Percentiles rank a stretch among this genome's conserved stretches.
phyloP scores from a whole-genome alignment of 202 grass and related monocot species.

The Bolboschoenoplectus hybrid region DNA sequence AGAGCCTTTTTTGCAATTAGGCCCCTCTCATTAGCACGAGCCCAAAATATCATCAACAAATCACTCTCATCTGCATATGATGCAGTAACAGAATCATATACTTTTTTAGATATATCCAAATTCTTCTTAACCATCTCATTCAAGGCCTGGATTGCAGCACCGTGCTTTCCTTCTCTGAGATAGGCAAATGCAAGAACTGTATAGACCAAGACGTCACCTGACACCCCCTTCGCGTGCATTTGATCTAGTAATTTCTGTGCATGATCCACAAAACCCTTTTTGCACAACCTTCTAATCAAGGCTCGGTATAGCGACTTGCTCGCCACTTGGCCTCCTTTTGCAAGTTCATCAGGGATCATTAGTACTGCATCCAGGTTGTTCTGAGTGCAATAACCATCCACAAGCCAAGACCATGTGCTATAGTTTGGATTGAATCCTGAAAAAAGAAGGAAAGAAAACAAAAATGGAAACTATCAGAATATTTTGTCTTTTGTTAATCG shows the following conservation, averaged over 20 bases:
- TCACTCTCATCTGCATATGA: conserved; percentile 63
- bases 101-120: conserved; percentile 51
- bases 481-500: neutral
- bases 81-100: conserved; percentile 63
- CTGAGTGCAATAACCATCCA: conserved; percentile 68
- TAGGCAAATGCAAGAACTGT: conserved; percentile 65
- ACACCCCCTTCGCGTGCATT: conserved; percentile 65
- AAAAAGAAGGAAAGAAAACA: neutral
- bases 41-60: conserved; percentile 62
- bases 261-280: conserved; percentile 60
- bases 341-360: conserved; percentile 67
- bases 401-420: conserved; percentile 73
- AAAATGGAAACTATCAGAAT: conserved; percentile 22
- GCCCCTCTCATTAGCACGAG: conserved; percentile 60
- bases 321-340: conserved; percentile 55
- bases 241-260: conserved; percentile 57
- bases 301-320: conserved; percentile 78
- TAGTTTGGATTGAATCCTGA: conserved; percentile 77
- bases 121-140: conserved; percentile 64
- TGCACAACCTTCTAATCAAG: conserved; percentile 83
- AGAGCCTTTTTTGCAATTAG: conserved; percentile 60
- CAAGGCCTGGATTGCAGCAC: conserved; percentile 49
- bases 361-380: conserved; percentile 62
- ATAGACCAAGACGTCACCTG: conserved; percentile 65
- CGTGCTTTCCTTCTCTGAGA: conserved; percentile 51